phyloP scores from a whole-genome alignment of 441 rosid genomes.

The Brassica hybrid region DNA sequence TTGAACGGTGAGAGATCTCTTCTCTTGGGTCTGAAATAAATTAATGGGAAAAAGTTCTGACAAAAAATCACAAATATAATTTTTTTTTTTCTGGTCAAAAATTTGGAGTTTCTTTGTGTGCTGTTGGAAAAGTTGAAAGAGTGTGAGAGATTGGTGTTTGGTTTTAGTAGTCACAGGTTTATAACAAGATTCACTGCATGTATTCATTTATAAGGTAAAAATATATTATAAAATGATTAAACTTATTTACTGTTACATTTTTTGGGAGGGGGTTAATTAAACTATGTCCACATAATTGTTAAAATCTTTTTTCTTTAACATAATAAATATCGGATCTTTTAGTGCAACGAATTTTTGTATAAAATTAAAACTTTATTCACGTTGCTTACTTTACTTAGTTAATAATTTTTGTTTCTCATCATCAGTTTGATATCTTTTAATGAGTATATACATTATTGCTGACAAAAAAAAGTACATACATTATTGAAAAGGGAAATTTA shows the following conservation, averaged over 20 bases:
- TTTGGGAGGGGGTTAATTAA: background rate
- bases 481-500: too few relatives aligned
- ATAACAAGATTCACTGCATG: background rate
- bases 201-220: background rate
- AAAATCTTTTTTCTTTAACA: background rate
- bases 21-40: slow-evolving; percentile 20
- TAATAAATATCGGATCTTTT: background rate
- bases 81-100: background rate
- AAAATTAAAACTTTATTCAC: background rate
- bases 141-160: too few relatives aligned
- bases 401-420: background rate
- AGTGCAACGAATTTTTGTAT: background rate
- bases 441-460: too few relatives aligned
- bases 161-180: too few relatives aligned
- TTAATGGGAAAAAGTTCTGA: slow-evolving; percentile 18
- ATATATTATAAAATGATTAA: background rate
- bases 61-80: slow-evolving; percentile 1
- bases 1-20: slow-evolving; percentile 35
- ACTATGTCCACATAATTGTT: background rate
- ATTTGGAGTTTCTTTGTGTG: slow-evolving; percentile 18
- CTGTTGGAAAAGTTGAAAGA: too few relatives aligned
- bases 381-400: background rate
- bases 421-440: slow-evolving; percentile 1
- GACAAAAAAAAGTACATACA: too few relatives aligned
- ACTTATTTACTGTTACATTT: background rate